Evolutionary conservation across 208 protist species (phyloP).

Genomic region (Angomonas deanei): DNA sequence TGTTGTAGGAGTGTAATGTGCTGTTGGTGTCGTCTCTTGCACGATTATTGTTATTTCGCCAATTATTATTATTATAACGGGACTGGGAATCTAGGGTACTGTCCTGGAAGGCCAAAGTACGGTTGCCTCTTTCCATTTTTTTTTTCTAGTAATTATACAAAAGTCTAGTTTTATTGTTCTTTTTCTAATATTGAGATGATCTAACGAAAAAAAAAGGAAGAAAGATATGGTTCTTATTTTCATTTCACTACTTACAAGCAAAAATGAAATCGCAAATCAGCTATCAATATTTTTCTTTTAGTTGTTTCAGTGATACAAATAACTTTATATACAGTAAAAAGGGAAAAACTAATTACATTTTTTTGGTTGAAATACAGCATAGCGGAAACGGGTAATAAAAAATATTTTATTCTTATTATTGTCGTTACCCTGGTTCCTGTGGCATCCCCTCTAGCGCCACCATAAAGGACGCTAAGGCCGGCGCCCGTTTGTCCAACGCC

Average conservation of each 20-base stretch:
- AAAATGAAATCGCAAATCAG: too few species aligned
- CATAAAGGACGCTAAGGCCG: conserved; percentile 39
- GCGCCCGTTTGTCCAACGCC: conserved; percentile 42
- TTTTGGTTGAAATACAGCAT: too few species aligned
- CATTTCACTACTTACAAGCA: too few species aligned
- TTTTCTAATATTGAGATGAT: background rate
- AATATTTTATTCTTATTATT: conserved; percentile 10
- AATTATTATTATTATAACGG: background rate
- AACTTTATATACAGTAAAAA: too few species aligned
- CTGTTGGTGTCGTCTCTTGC: background rate
- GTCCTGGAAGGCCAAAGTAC: background rate
- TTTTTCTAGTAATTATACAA: background rate
- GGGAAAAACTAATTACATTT: too few species aligned
- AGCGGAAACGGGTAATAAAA: background rate
- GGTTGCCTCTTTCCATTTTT: background rate
- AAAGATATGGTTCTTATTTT: too few species aligned
- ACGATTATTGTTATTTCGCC: conserved; percentile 15
- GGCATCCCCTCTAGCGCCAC: conserved; percentile 2
- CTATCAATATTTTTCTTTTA: too few species aligned
- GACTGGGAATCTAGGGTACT: background rate
- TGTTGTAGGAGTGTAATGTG: background rate
- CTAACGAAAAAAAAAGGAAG: background rate
- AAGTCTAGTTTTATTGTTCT: background rate
- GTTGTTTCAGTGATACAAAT: too few species aligned
- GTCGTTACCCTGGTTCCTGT: background rate